Percentiles rank a stretch among this genome's conserved stretches.
Conservation (phyloP, 305 asterid species). For the Withania somnifera region DNA sequence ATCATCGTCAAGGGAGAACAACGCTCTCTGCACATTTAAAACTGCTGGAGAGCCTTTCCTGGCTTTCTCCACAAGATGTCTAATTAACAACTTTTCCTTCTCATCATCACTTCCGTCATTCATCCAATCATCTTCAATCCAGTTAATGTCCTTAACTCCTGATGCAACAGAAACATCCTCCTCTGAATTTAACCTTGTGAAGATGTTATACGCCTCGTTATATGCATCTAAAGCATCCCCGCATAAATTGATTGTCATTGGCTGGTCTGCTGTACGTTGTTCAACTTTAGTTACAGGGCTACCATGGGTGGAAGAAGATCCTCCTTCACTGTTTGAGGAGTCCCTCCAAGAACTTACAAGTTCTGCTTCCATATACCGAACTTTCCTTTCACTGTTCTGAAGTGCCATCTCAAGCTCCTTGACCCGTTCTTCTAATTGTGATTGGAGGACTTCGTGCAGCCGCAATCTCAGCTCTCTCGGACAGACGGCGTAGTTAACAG, state of each 20-base stretch:
- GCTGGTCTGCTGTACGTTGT: slow-evolving; percentile 22
- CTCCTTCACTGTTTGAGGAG: slow-evolving; percentile 9
- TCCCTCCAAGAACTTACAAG: slow-evolving; percentile 13
- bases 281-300: slow-evolving; percentile 27
- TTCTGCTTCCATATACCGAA: slow-evolving; percentile 24
- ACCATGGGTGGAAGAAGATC: slow-evolving; percentile 20
- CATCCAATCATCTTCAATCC: slow-evolving; percentile 7
- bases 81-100: slow-evolving; percentile 67
- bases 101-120: slow-evolving; percentile 40
- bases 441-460: slow-evolving; percentile 71
- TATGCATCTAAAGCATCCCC: slow-evolving; percentile 59
- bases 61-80: slow-evolving; percentile 72
- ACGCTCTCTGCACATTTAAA: slow-evolving; percentile 59
- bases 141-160: slow-evolving; percentile 2
- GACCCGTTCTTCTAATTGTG: slow-evolving; percentile 61
- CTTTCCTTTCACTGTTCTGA: slow-evolving; percentile 45
- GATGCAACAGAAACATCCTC: slow-evolving; percentile 34
- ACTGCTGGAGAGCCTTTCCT: slow-evolving; percentile 81
- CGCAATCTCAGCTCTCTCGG: slow-evolving; percentile 75
- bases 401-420: slow-evolving; percentile 72
- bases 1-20: slow-evolving; percentile 33
- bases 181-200: slow-evolving; percentile 37
- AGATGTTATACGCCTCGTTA: slow-evolving; percentile 43
- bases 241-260: slow-evolving; percentile 46
- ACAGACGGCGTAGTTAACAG: slow-evolving; percentile 52